Evolutionary conservation across 1,284 basidiomycete species (phyloP).

Genomic region (Ceratobasidium sp.): DNA sequence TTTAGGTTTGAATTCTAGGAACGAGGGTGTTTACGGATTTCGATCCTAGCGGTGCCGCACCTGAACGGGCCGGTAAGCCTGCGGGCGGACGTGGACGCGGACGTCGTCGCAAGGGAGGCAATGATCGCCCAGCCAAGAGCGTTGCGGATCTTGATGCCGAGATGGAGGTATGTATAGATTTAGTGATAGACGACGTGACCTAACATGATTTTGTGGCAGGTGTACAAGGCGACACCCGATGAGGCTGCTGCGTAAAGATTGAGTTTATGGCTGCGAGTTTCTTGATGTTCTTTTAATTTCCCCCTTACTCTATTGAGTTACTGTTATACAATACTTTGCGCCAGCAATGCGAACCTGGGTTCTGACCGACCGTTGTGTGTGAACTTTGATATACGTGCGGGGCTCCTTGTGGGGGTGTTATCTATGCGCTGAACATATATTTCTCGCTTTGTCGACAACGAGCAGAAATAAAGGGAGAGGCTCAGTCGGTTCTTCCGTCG

Average conservation of each 20-base stretch:
- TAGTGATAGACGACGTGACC: not conserved
- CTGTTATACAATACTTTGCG: constrained; percentile 13
- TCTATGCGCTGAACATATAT: constrained; percentile 1
- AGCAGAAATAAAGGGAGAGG: not conserved
- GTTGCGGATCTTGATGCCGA: constrained; percentile 65
- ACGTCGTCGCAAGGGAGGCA: constrained; percentile 51
- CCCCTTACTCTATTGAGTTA: constrained; percentile 14
- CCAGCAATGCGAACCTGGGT: constrained; percentile 1
- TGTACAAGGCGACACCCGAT: constrained; percentile 23
- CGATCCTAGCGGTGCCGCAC: constrained; percentile 41
- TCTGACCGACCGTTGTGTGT: not conserved
- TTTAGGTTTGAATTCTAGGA: constrained; percentile 47
- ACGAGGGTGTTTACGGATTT: constrained; percentile 42
- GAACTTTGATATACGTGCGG: constrained; percentile 1
- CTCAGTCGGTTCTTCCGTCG: not conserved
- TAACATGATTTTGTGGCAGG: not conserved
- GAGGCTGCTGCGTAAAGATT: constrained; percentile 25
- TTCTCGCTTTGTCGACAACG: not conserved
- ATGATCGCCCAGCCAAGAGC: constrained; percentile 58
- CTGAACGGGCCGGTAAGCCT: constrained; percentile 43
- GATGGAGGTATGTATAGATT: constrained; percentile 65
- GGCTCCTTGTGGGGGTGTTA: constrained; percentile 13
- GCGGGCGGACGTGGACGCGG: constrained; percentile 57
- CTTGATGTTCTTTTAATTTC: constrained; percentile 17
- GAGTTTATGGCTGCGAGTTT: constrained; percentile 5